A percentile compares a stretch with the other conserved stretches of the same genome.
Conservation (phyloP, 2,329 filamentous ascomycete genomes). For the Aspergillus sojae region DNA sequence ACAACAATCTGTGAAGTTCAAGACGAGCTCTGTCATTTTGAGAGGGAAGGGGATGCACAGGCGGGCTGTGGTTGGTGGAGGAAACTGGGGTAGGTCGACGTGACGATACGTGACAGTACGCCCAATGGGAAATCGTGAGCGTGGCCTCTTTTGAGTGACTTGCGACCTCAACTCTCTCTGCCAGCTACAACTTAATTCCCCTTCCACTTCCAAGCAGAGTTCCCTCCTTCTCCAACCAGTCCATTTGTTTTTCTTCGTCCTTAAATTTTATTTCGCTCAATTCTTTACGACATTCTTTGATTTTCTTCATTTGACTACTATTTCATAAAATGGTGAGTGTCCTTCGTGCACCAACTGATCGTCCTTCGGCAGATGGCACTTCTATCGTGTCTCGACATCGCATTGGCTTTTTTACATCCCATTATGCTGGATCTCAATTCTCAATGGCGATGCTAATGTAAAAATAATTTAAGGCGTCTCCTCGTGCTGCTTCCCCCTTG, state of each 20-base stretch:
- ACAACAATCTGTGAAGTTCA: background rate
- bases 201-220: conserved; percentile 1
- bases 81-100: conserved; percentile 6
- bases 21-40: background rate
- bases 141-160: conserved; percentile 30
- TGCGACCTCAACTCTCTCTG: conserved; percentile 21
- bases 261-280: conserved; percentile 19
- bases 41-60: conserved; percentile 1
- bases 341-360: conserved; percentile 13
- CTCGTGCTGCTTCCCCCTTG: conserved; percentile 46
- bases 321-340: conserved; percentile 30
- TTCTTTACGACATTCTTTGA: conserved; percentile 25
- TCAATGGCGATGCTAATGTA: conserved; percentile 7
- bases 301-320: conserved; percentile 20
- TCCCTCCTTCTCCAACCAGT: conserved; percentile 11
- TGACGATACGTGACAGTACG: conserved; percentile 22
- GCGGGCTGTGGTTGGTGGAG: conserved; percentile 4
- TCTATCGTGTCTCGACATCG: conserved; percentile 4
- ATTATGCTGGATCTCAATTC: conserved; percentile 1
- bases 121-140: conserved; percentile 25
- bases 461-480: conserved; percentile 34
- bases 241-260: conserved; percentile 14
- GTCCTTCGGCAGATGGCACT: conserved; percentile 4
- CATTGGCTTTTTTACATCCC: conserved; percentile 9
- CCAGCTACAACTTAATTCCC: conserved; percentile 4